Percentiles rank a stretch among this genome's conserved stretches.
These are phyloP conservation scores for Cryptosporidium sp. DNA, from an alignment of 169 alveolate genomes.

Conservation along the genomic window DNA sequence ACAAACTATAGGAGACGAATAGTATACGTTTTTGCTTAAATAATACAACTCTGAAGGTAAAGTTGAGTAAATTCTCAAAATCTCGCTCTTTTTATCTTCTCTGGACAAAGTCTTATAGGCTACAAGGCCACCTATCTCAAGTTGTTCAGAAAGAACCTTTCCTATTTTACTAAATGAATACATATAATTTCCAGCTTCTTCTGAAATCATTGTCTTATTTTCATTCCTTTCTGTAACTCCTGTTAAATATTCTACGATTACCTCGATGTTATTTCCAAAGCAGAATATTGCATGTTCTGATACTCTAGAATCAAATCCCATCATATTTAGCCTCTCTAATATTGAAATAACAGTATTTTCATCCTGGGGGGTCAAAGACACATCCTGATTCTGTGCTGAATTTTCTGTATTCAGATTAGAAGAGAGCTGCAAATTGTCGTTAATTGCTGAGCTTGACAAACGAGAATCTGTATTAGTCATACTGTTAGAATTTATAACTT, in stretches of 20 bases:
- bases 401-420: not conserved
- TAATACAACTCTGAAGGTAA: slow-evolving; percentile 48
- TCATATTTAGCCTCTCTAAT: slow-evolving; percentile 25
- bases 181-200: not conserved
- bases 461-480: not conserved
- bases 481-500: not conserved
- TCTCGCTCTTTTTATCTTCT: slow-evolving; percentile 48
- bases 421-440: not conserved
- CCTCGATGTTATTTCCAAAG: slow-evolving; percentile 57
- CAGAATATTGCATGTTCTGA: slow-evolving; percentile 54
- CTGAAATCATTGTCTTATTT: not conserved
- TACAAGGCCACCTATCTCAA: not conserved
- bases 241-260: slow-evolving; percentile 58
- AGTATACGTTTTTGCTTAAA: slow-evolving; percentile 58
- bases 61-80: slow-evolving; percentile 22
- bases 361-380: not conserved
- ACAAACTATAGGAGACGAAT: slow-evolving; percentile 44
- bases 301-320: slow-evolving; percentile 57
- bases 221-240: slow-evolving; percentile 46
- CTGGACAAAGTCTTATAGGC: slow-evolving; percentile 19
- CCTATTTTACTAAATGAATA: not conserved
- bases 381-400: not conserved
- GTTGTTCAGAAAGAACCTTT: not conserved
- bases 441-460: not conserved
- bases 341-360: not conserved